Evolutionary conservation across 148 eudicot genomes (phyloP), one percentile per base, ranked within the genome.

Genomic region (Cornus controversa): DNA sequence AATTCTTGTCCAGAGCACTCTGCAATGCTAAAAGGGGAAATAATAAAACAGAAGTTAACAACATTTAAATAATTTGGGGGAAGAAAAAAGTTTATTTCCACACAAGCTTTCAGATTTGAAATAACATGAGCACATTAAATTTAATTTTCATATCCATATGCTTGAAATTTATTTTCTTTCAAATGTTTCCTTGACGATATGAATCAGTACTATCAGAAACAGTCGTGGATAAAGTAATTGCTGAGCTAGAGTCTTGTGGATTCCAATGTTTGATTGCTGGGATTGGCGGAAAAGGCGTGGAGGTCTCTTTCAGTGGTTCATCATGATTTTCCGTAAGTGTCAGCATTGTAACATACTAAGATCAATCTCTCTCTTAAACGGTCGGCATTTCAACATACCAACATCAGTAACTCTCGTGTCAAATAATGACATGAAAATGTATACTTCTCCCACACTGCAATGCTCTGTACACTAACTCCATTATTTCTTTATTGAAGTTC

Each of bases 251-350:
- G 75, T 80, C 88, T 6, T 87, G 88, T 34, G 99, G 99, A 34
- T 96, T 93, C 80, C 80, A 96, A 72, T 95, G 94, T 84, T 80
- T 93, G 78, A 84, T 81, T 40, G 97, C 97, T n/a, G 91, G 85
- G 67, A 90, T 91, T 69, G 98, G 99, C 20, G 97, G 96, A 45
- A 87, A 79, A 50, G 97, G 98, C 65, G 45, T 89, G 73, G 90
- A 93, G 66, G 76, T 93, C 64, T 87, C 89, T 80, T 91, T 90
- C 24, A 54, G 80, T 24, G 70, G 80, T 64, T 68, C 28, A 11
- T 67, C 86, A 67, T 87, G 73, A 85, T 42, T 57, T 74, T 16
- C 36, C 62, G 13, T 10, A 58, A 23, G 36, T 5, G 57, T 11
- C 20, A 14, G 57, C 18, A 50, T 11, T 50, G 1, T 3, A 14